Base-by-base conservation (phyloP, 2,329 filamentous ascomycete species). In the Purpureocillium lavendulum region DNA sequence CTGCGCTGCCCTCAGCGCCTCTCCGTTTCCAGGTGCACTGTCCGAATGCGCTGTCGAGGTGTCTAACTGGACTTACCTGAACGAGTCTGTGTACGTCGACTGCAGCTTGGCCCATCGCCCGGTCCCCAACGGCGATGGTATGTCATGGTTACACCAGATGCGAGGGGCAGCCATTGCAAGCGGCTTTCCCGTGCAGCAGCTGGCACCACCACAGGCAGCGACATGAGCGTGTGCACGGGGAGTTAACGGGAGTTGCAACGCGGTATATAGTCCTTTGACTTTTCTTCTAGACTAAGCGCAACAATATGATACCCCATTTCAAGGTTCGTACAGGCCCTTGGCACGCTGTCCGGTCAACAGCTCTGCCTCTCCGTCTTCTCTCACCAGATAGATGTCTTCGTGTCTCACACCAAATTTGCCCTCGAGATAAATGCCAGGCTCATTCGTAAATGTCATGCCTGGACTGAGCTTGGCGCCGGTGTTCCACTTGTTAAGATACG, bases 401-500 rank as follows among this genome's bases (percentile, higher is more conserved):
- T 80, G 75, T 30, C 77, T 62, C 1, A 80, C 75, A 0, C 77
- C 77, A 52, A 82, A 82, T 35, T 69, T 67, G 18, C 69, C 67
- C 16, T 74, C 64, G 1, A 81, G 57, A 51, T 82, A 82, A 26
- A 82, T 70, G 0, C 77, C 78, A 1, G 78, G 77, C 57, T 82
- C 78, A 9, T 71, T 71, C 0, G 78, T 81, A 44, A 82, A 82
- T 0, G 69, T 67, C 77, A 82, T 82, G 0, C 77, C 77, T 0
- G 72, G 60, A 34, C 63, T 60, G 5, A 81, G 58, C 1, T 59
- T 49, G 0, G 62, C 59, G 2, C 52, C 56, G 3, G 59, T 60
- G 48, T 82, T 82, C 41, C 73, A 78, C 49, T 80, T 76, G 52
- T 82, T 79, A 26, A 82, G 58, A 46, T 81, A 82, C 0, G 77